phyloP scores from a whole-genome alignment of 768 basidiomycete genomes.

The Rossbeevera mucosa region DNA sequence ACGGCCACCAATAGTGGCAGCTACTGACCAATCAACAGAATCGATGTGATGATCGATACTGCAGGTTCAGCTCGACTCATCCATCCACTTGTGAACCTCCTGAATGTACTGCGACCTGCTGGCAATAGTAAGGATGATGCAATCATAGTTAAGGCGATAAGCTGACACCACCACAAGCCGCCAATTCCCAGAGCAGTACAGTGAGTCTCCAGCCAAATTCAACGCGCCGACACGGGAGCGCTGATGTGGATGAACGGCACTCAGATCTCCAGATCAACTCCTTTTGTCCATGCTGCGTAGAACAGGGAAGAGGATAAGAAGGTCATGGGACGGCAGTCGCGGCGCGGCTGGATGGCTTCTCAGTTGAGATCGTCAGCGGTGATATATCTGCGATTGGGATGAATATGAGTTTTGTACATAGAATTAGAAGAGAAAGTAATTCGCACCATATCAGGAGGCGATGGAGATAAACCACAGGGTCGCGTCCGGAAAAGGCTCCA shows the following conservation, averaged over 20 bases:
- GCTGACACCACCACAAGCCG: slow-evolving; percentile 42
- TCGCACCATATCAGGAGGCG: neutral
- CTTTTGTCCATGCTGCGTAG: slow-evolving; percentile 31
- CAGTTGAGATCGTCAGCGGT: slow-evolving; percentile 23
- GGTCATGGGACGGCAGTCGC: slow-evolving; percentile 1
- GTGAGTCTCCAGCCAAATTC: slow-evolving; percentile 38
- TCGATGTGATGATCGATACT: slow-evolving; percentile 57
- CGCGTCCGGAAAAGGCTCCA: neutral
- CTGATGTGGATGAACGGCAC: slow-evolving; percentile 13
- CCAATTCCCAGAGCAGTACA: slow-evolving; percentile 66
- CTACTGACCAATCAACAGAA: slow-evolving; percentile 41
- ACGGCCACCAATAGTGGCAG: slow-evolving; percentile 1
- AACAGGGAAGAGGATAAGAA: slow-evolving; percentile 7
- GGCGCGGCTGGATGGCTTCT: slow-evolving; percentile 9
- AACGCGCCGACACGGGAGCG: slow-evolving; percentile 2
- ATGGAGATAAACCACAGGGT: slow-evolving; percentile 1
- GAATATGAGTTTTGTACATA: slow-evolving; percentile 10
- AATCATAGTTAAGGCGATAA: slow-evolving; percentile 3
- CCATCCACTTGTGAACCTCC: slow-evolving; percentile 53
- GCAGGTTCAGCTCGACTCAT: slow-evolving; percentile 69
- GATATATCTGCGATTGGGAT: slow-evolving; percentile 10
- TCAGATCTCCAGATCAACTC: slow-evolving; percentile 35
- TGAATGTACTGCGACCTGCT: slow-evolving; percentile 57
- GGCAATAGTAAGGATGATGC: slow-evolving; percentile 63
- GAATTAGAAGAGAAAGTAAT: neutral